Conservation (phyloP, 192 early-diverging fungal species). For the Coemansia sp. region DNA sequence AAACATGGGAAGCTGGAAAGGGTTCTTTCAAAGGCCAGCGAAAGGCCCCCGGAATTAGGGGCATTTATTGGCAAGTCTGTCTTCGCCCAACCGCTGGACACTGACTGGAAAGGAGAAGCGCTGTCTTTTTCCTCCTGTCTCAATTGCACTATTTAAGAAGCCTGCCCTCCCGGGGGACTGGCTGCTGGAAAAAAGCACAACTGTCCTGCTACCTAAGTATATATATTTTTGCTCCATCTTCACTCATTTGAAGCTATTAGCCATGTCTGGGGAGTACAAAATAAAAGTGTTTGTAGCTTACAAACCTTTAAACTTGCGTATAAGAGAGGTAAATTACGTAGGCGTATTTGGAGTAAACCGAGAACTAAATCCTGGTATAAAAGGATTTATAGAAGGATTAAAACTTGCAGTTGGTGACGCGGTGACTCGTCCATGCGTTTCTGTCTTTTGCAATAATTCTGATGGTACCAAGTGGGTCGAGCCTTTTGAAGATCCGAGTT, state of each 20-base stretch:
- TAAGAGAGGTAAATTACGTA: too few species aligned
- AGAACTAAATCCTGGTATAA: too few species aligned
- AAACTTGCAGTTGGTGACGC: too few species aligned
- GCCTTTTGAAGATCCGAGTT: too few species aligned
- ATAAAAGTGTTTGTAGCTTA: background rate
- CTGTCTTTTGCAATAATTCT: too few species aligned
- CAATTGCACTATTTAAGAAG: background rate
- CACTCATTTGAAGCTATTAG: background rate
- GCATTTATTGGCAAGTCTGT: background rate
- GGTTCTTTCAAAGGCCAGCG: background rate
- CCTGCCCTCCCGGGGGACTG: background rate
- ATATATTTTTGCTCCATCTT: background rate
- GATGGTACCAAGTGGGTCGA: too few species aligned
- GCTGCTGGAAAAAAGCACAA: background rate
- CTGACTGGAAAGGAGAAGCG: background rate
- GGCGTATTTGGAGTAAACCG: too few species aligned
- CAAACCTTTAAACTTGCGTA: too few species aligned
- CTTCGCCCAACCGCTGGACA: background rate
- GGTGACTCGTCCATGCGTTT: too few species aligned
- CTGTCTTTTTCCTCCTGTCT: background rate
- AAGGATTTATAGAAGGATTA: too few species aligned
- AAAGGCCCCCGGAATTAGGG: background rate
- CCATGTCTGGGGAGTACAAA: background rate
- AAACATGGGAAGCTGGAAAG: background rate
- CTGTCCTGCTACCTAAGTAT: background rate